These are phyloP conservation scores for Jasminum sambac DNA, from an alignment of 257 asterid species.

Conservation along the genomic window DNA sequence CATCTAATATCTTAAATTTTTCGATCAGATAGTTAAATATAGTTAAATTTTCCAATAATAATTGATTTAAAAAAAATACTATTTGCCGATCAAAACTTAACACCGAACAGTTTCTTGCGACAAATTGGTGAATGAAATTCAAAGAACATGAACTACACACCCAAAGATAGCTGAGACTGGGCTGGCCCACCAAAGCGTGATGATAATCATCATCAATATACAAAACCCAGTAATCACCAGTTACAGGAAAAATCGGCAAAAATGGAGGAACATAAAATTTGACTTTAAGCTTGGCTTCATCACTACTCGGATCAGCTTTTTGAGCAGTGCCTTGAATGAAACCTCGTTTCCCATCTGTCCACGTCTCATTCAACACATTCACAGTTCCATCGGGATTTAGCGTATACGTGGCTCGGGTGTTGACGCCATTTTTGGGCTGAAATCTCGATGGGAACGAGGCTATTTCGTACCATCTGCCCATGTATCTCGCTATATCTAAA, in stretches of 20 bases:
- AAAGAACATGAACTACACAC: constrained; percentile 37
- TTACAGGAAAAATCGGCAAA: constrained; percentile 57
- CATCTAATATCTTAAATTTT: no score
- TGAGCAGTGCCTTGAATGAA: constrained; percentile 71
- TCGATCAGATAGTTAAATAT: no score
- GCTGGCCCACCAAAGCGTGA: constrained; percentile 72
- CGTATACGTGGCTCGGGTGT: constrained; percentile 84
- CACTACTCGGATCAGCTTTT: constrained; percentile 65
- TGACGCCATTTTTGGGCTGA: constrained; percentile 65
- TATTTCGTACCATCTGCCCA: constrained; percentile 95
- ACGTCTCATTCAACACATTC: constrained; percentile 75
- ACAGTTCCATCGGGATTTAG: constrained; percentile 72
- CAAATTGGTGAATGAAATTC: no score
- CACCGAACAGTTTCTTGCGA: no score
- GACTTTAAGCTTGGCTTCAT: constrained; percentile 74
- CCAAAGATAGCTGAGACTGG: constrained; percentile 67
- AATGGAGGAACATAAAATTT: constrained; percentile 60
- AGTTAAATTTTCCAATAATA: no score
- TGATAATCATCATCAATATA: constrained; percentile 48
- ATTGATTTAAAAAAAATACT: no score
- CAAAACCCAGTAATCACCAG: constrained; percentile 68
- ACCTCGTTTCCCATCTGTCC: constrained; percentile 69
- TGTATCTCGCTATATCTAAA: constrained; percentile 58
- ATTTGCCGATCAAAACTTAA: no score
- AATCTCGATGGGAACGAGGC: constrained; percentile 76